phyloP scores from a whole-genome alignment of 768 basidiomycete species.

The Xerocomellus chrysenteron region DNA sequence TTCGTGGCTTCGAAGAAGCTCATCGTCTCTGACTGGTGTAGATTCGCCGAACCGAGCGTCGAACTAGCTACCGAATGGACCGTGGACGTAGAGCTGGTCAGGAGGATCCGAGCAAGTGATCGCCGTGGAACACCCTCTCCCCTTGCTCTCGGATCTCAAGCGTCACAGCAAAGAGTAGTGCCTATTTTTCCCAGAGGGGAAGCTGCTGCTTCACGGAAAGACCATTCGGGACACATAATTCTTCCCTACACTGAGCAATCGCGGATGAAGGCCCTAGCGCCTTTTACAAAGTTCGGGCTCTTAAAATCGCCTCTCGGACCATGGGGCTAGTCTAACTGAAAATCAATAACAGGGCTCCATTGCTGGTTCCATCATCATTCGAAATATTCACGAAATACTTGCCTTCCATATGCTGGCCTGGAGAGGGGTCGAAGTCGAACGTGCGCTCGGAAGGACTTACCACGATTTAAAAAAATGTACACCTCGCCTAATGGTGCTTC shows the following conservation, averaged over 20 bases:
- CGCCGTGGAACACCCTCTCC: too few relatives aligned
- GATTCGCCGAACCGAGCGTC: too few relatives aligned
- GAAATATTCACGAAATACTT: conserved; percentile 46
- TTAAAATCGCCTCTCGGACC: background rate
- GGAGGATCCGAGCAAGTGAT: conserved; percentile 49
- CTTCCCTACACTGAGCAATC: conserved; percentile 70
- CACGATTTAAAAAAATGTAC: conserved; percentile 71
- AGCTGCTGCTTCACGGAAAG: conserved; percentile 69
- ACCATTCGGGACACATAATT: conserved; percentile 65
- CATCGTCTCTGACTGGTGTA: too few relatives aligned
- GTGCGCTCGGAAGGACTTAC: conserved; percentile 62
- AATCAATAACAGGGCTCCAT: conserved; percentile 59
- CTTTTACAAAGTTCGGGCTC: conserved; percentile 64
- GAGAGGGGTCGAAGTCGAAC: too few relatives aligned
- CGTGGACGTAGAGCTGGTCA: too few relatives aligned
- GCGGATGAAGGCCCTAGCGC: conserved; percentile 65
- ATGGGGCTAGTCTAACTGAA: background rate
- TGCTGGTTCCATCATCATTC: conserved; percentile 46
- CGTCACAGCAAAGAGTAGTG: conserved; percentile 55
- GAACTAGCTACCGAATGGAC: too few relatives aligned
- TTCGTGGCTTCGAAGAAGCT: too few relatives aligned
- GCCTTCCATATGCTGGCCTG: too few relatives aligned
- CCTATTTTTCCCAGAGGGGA: conserved; percentile 74
- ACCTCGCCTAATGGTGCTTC: conserved; percentile 78
- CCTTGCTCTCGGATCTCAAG: conserved; percentile 39